Conservation (phyloP, 495 filamentous ascomycete genomes). For the Podospora conica region DNA sequence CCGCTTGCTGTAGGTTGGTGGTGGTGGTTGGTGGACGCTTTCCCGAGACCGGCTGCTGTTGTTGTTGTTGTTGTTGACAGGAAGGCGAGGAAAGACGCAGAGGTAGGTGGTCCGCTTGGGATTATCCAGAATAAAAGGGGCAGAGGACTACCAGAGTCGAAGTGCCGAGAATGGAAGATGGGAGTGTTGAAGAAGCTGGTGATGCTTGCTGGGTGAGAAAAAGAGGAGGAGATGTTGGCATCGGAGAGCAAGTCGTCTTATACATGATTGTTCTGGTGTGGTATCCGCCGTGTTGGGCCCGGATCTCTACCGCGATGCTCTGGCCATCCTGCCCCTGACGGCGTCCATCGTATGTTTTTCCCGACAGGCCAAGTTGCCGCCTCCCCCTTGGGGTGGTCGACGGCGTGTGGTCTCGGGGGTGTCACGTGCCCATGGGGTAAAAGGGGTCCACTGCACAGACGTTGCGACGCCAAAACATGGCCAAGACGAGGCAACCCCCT, state of each 20-base stretch:
- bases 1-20: background rate
- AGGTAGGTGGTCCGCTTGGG: constrained; percentile 15
- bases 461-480: background rate
- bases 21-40: constrained; percentile 3
- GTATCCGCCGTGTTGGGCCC: background rate
- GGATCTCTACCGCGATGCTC: background rate
- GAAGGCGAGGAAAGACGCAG: constrained; percentile 22
- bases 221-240: too few species aligned
- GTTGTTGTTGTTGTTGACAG: too few species aligned
- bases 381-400: constrained; percentile 4
- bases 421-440: constrained; percentile 19
- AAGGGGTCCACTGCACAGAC: background rate
- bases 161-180: background rate
- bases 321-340: background rate
- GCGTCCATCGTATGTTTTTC: constrained; percentile 4
- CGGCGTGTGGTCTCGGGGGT: constrained; percentile 18
- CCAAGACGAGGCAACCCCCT: constrained; percentile 7
- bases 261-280: background rate
- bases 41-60: constrained; percentile 7
- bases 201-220: background rate
- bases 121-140: constrained; percentile 12
- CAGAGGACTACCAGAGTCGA: constrained; percentile 24
- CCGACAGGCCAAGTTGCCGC: background rate
- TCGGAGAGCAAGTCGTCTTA: background rate
- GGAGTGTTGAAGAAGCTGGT: background rate